Conservation (phyloP, 371 early-diverging fungal genomes). For the Mortierella sp. region DNA sequence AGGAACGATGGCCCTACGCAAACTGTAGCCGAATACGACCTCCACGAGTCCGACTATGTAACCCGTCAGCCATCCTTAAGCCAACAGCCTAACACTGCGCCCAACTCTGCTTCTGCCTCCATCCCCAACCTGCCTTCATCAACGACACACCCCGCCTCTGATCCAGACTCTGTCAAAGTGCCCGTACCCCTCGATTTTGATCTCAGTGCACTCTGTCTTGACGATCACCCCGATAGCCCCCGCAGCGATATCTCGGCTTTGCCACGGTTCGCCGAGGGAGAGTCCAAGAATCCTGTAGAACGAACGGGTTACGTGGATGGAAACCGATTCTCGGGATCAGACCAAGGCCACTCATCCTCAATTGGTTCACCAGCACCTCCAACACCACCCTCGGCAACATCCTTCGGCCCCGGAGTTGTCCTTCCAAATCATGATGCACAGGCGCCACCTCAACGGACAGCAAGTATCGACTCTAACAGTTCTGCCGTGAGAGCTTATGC, state of each 20-base stretch:
- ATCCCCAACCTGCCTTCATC: constrained; percentile 10
- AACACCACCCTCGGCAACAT: no score
- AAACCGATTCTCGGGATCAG: constrained; percentile 37
- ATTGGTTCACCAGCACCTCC: background rate
- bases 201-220: constrained; percentile 26
- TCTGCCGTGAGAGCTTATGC: constrained; percentile 40
- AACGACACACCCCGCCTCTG: constrained; percentile 2
- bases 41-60: constrained; percentile 22
- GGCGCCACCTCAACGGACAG: constrained; percentile 18
- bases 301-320: constrained; percentile 48
- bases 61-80: background rate
- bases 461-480: constrained; percentile 30
- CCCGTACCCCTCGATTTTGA: constrained; percentile 46
- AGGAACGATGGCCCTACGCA: background rate
- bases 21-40: constrained; percentile 5
- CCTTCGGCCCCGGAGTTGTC: constrained; percentile 27
- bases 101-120: constrained; percentile 20
- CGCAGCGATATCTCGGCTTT: constrained; percentile 1
- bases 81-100: constrained; percentile 10
- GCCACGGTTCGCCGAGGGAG: constrained; percentile 39
- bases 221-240: background rate
- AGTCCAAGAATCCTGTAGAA: constrained; percentile 39
- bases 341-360: constrained; percentile 17
- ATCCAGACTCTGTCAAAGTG: constrained; percentile 25
- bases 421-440: constrained; percentile 7